Conservation (phyloP, 768 basidiomycete species). For the Suillus cothurnatus region DNA sequence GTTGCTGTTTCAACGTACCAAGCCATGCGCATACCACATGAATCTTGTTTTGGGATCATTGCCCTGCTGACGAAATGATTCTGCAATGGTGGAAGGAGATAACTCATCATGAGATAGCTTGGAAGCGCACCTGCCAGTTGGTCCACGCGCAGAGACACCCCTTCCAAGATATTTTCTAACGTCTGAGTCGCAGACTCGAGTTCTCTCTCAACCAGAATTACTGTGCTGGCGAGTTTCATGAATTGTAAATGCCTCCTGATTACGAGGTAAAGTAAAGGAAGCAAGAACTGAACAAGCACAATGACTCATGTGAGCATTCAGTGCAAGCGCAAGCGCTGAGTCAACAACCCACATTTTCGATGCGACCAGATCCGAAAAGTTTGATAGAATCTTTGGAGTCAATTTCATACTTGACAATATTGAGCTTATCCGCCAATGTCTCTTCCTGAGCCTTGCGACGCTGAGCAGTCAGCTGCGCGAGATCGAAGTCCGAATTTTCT, state of each 20-base stretch:
- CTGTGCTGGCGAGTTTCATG: slow-evolving; percentile 28
- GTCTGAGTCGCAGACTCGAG: slow-evolving; percentile 10
- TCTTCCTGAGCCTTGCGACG: slow-evolving; percentile 23
- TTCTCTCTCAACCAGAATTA: slow-evolving; percentile 31
- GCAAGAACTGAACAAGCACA: slow-evolving; percentile 28
- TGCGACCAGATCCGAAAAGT: slow-evolving; percentile 34
- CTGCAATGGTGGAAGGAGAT: background rate
- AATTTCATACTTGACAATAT: slow-evolving; percentile 33
- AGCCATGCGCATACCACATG: slow-evolving; percentile 1
- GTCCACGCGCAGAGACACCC: background rate
- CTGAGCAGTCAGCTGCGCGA: background rate
- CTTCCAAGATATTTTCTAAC: background rate
- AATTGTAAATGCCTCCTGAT: slow-evolving; percentile 37
- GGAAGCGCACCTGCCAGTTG: background rate
- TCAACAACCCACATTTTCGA: slow-evolving; percentile 32
- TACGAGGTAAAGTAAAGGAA: slow-evolving; percentile 39
- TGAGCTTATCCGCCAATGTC: slow-evolving; percentile 28
- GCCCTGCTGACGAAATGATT: background rate
- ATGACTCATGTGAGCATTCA: background rate
- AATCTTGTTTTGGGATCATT: background rate
- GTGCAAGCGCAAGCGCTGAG: background rate
- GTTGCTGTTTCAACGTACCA: background rate
- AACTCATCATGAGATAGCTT: too few species aligned
- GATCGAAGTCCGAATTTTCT: slow-evolving; percentile 28
- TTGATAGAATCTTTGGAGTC: slow-evolving; percentile 27